Conservation (phyloP, 129 eudicot species). For the Apium graveolens region DNA sequence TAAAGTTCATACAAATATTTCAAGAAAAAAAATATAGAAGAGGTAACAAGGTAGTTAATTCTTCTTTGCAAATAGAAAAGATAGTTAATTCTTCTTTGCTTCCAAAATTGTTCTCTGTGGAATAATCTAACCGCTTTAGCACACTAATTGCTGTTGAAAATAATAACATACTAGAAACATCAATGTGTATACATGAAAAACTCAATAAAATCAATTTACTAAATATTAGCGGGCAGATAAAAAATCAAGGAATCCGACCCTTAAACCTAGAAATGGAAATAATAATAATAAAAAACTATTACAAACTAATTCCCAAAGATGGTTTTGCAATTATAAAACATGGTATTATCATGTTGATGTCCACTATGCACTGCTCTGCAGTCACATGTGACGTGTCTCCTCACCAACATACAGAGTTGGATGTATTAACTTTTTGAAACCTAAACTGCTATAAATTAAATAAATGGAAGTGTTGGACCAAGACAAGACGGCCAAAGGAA, state of each 20-base stretch:
- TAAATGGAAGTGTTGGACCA: too few relatives aligned
- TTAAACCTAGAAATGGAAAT: background rate
- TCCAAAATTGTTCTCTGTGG: conserved; percentile 83
- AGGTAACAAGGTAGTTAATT: background rate
- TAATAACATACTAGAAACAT: background rate
- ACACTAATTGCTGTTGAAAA: background rate
- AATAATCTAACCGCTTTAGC: conserved; percentile 5
- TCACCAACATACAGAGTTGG: background rate
- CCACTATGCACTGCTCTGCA: background rate
- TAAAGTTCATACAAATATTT: background rate
- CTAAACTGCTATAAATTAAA: too few relatives aligned
- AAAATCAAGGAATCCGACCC: background rate
- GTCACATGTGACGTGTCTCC: background rate
- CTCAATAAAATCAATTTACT: background rate
- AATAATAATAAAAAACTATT: background rate
- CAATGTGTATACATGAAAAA: background rate
- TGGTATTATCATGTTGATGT: background rate
- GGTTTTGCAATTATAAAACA: background rate
- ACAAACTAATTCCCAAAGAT: background rate
- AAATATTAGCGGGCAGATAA: background rate
- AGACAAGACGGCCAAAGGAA: too few relatives aligned
- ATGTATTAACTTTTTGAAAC: background rate
- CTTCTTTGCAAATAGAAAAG: background rate
- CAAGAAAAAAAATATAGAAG: background rate
- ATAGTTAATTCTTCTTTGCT: too few relatives aligned